Percentiles rank a stretch among this genome's conserved stretches.
These are phyloP conservation scores for Geoglossum cookeanum DNA, from an alignment of 2,329 filamentous ascomycete species.

Conservation along the genomic window DNA sequence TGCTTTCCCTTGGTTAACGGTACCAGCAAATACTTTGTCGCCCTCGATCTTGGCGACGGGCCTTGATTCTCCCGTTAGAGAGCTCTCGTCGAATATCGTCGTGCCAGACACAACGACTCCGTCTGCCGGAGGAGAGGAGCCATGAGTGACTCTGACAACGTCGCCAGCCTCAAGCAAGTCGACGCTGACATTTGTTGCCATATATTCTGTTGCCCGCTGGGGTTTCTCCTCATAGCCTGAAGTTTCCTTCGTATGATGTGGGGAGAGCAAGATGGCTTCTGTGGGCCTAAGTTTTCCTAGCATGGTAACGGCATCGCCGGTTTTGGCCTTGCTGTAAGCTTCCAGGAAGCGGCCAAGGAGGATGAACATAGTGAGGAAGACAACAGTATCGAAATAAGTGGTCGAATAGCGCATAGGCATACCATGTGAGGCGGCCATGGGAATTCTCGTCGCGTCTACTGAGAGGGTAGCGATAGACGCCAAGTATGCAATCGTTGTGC, in stretches of 20 bases:
- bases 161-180: conserved; percentile 62
- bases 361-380: conserved; percentile 79
- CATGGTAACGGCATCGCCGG: conserved; percentile 67
- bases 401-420: background rate
- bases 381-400: conserved; percentile 77
- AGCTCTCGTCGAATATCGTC: conserved; percentile 70
- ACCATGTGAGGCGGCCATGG: background rate
- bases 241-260: background rate
- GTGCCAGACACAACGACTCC: conserved; percentile 39
- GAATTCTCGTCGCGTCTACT: conserved; percentile 31
- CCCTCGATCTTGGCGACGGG: conserved; percentile 24
- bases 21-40: conserved; percentile 27
- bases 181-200: conserved; percentile 15
- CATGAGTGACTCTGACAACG: conserved; percentile 54
- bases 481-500: conserved; percentile 73
- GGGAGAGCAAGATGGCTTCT: conserved; percentile 48
- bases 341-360: conserved; percentile 50
- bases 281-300: conserved; percentile 60
- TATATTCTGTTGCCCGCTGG: background rate
- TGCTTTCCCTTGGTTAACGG: conserved; percentile 25
- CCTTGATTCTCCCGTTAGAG: conserved; percentile 45
- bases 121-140: conserved; percentile 70
- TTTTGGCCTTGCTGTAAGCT: conserved; percentile 79
- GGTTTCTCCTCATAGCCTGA: background rate
- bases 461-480: conserved; percentile 65